phyloP scores from a whole-genome alignment of 805 yeast species.

The Wickerhamiella vanderwaltii region DNA sequence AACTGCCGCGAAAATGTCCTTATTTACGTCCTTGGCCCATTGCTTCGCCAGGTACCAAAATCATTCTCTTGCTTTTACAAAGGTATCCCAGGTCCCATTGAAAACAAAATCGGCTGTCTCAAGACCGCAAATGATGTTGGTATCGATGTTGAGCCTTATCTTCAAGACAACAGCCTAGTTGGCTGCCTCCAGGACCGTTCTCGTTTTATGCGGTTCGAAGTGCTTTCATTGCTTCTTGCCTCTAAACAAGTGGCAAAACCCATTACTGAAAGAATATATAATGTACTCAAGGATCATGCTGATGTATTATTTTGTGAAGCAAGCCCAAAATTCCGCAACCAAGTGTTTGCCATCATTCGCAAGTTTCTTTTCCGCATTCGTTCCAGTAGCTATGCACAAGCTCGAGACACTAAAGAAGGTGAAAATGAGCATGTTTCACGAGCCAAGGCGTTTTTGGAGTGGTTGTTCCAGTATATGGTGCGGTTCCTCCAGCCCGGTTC shows the following conservation, averaged over 20 bases:
- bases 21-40: constrained; percentile 10
- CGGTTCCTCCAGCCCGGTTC: constrained; percentile 41
- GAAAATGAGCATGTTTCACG: constrained; percentile 14
- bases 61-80: constrained; percentile 8
- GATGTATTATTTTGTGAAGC: constrained; percentile 49
- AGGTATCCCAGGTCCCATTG: not conserved
- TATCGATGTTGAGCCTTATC: constrained; percentile 2
- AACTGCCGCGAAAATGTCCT: constrained; percentile 12
- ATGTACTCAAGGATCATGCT: constrained; percentile 34
- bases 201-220: constrained; percentile 34
- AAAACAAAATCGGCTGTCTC: constrained; percentile 12
- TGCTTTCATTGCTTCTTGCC: constrained; percentile 48
- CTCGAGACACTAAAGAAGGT: constrained; percentile 32
- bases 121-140: constrained; percentile 12
- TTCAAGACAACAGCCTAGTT: not conserved
- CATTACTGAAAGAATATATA: constrained; percentile 36
- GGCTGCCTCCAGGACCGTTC: constrained; percentile 5
- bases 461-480: constrained; percentile 31
- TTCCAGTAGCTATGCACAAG: constrained; percentile 51
- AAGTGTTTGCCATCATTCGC: constrained; percentile 47
- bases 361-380: constrained; percentile 52
- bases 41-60: constrained; percentile 9
- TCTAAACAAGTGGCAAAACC: constrained; percentile 52
- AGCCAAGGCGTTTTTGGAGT: constrained; percentile 33
- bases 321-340: constrained; percentile 56